Evolutionary conservation across 2,329 filamentous ascomycete genomes (phyloP).

Genomic region (Arthroderma sp.): DNA sequence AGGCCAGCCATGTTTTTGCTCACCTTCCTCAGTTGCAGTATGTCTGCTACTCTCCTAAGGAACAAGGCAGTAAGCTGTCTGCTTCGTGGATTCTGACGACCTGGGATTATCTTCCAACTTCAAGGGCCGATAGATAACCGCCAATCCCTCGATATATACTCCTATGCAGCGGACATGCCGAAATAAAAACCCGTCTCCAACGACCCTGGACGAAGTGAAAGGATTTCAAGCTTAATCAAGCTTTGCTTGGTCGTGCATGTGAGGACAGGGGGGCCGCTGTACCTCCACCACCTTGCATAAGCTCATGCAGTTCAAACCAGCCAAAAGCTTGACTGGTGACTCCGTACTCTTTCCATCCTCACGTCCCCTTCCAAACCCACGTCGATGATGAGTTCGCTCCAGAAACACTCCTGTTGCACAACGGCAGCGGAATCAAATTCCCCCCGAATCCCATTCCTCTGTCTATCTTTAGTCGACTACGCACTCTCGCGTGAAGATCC

Average conservation of each 20-base stretch:
- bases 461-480: not conserved
- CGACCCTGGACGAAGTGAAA: not conserved
- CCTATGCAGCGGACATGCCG: not conserved
- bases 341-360: too few species aligned
- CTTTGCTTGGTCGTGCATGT: not conserved
- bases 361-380: not conserved
- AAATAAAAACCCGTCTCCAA: not conserved
- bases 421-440: not conserved
- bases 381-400: not conserved
- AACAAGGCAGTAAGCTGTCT: not conserved
- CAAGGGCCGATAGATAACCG: not conserved
- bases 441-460: not conserved
- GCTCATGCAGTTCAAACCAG: not conserved
- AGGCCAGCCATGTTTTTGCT: not conserved
- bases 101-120: not conserved
- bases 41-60: not conserved
- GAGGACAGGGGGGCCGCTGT: not conserved
- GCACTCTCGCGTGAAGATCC: not conserved
- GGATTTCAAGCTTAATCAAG: constrained; percentile 4
- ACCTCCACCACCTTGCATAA: constrained; percentile 1
- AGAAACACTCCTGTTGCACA: not conserved
- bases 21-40: not conserved
- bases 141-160: not conserved
- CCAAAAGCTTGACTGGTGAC: not conserved
- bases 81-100: not conserved